Evolutionary conservation across 257 asterid species (phyloP).

Genomic region (Gardenia jasminoides): DNA sequence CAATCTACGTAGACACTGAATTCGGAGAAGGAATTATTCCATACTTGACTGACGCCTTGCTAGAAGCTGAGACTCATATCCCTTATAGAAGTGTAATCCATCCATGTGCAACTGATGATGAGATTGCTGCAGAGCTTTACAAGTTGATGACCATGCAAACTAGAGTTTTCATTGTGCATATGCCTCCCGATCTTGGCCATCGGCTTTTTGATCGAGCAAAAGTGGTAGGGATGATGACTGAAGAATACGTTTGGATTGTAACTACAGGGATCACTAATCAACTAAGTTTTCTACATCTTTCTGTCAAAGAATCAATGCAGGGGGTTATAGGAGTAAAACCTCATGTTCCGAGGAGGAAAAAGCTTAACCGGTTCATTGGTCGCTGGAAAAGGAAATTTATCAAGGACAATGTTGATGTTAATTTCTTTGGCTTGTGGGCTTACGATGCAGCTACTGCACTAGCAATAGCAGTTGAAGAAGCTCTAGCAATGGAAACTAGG

Average conservation of each 20-base stretch:
- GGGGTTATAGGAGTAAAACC: slow-evolving; percentile 10
- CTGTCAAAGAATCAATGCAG: slow-evolving; percentile 1
- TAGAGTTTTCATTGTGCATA: slow-evolving; percentile 14
- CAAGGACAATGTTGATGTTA: slow-evolving; percentile 19
- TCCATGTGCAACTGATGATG: slow-evolving; percentile 1
- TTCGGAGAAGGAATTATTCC: background rate
- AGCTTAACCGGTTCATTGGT: slow-evolving; percentile 1
- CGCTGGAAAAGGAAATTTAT: slow-evolving; percentile 9
- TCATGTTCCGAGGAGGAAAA: background rate
- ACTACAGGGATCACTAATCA: slow-evolving; percentile 2
- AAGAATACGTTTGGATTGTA: slow-evolving; percentile 20
- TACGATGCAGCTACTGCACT: slow-evolving; percentile 16
- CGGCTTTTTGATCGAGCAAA: slow-evolving; percentile 5
- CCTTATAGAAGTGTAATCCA: slow-evolving; percentile 1
- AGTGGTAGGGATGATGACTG: slow-evolving; percentile 19
- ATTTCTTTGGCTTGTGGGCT: slow-evolving; percentile 38
- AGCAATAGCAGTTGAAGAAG: slow-evolving; percentile 14
- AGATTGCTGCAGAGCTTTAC: slow-evolving; percentile 2
- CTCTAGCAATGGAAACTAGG: background rate
- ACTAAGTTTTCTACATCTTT: background rate
- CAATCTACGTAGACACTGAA: background rate
- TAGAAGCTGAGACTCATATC: background rate
- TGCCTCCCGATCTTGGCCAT: slow-evolving; percentile 5
- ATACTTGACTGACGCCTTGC: background rate
- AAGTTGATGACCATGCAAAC: slow-evolving; percentile 17